These are phyloP conservation scores for Backusella luteola DNA, from an alignment of 192 early-diverging fungal species.

Conservation along the genomic window DNA sequence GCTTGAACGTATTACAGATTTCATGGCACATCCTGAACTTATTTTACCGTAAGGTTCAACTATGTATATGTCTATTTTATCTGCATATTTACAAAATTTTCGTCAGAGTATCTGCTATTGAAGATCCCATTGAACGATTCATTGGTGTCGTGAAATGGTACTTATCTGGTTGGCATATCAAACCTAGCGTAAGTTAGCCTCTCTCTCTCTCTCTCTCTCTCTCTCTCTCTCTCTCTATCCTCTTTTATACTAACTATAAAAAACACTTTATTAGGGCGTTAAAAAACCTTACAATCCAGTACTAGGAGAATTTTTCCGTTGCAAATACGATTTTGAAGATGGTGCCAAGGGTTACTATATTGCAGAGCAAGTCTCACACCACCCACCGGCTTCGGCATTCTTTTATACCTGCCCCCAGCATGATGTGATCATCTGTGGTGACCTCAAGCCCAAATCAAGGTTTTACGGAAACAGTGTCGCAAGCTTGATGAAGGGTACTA, in stretches of 20 bases:
- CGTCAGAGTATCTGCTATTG: constrained; percentile 39
- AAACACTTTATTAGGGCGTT: constrained; percentile 56
- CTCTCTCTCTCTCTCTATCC: not conserved
- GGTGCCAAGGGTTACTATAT: constrained; percentile 72
- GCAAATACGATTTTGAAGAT: constrained; percentile 70
- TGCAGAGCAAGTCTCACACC: constrained; percentile 92
- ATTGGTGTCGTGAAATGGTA: constrained; percentile 83
- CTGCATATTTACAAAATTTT: not conserved
- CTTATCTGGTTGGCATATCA: constrained; percentile 92
- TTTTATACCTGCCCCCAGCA: constrained; percentile 83
- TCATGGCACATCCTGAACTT: constrained; percentile 89
- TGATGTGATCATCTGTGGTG: constrained; percentile 74
- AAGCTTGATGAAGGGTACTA: constrained; percentile 80
- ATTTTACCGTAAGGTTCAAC: constrained; percentile 59
- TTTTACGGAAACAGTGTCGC: constrained; percentile 91
- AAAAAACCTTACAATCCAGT: constrained; percentile 96
- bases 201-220: not conserved
- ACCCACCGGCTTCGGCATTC: constrained; percentile 87
- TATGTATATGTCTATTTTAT: too few relatives aligned
- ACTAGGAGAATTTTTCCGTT: constrained; percentile 88
- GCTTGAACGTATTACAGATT: constrained; percentile 96
- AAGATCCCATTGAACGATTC: constrained; percentile 79
- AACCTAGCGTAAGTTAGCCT: constrained; percentile 65
- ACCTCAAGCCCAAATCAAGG: constrained; percentile 81
- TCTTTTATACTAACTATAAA: not conserved